Evolutionary conservation across 352 stramenopile genomes (phyloP).

Genomic region (Globisporangium uncinulatum): DNA sequence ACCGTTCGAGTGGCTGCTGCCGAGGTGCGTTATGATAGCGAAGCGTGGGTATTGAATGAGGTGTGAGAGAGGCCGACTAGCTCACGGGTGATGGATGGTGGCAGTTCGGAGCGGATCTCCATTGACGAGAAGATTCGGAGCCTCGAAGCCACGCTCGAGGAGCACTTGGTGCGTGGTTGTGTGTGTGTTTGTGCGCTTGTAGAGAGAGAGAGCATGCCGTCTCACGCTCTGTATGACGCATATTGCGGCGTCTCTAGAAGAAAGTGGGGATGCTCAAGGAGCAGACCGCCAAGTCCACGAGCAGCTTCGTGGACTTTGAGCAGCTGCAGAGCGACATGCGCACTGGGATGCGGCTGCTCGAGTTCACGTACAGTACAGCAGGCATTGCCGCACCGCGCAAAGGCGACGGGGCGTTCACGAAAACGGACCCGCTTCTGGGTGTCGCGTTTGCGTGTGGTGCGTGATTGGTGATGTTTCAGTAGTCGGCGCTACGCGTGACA

Average conservation of each 20-base stretch:
- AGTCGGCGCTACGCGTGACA: no score
- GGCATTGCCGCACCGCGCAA: constrained; percentile 51
- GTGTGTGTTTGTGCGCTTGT: not conserved
- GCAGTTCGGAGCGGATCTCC: constrained; percentile 42
- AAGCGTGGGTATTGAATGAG: not conserved
- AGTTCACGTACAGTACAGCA: constrained; percentile 51
- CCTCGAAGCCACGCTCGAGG: constrained; percentile 60
- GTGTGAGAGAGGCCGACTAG: no score
- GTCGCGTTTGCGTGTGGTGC: constrained; percentile 47
- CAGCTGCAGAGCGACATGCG: constrained; percentile 30
- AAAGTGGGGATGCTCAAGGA: constrained; percentile 75
- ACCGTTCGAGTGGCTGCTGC: constrained; percentile 58
- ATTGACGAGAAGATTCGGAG: constrained; percentile 55
- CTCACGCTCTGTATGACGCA: not conserved
- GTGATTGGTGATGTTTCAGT: not conserved
- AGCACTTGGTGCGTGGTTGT: constrained; percentile 39
- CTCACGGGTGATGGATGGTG: not conserved
- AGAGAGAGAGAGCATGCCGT: not conserved
- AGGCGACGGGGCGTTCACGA: constrained; percentile 47
- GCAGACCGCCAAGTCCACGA: constrained; percentile 34
- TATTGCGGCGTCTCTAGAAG: constrained; percentile 16
- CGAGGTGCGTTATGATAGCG: constrained; percentile 23
- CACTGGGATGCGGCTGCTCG: constrained; percentile 40
- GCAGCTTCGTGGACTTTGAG: constrained; percentile 24
- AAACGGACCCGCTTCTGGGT: constrained; percentile 38